Evolutionary conservation across 1,284 basidiomycete genomes (phyloP), one percentile per base, ranked within the genome.

Genomic region (Cystobasidiaceae sp.): DNA sequence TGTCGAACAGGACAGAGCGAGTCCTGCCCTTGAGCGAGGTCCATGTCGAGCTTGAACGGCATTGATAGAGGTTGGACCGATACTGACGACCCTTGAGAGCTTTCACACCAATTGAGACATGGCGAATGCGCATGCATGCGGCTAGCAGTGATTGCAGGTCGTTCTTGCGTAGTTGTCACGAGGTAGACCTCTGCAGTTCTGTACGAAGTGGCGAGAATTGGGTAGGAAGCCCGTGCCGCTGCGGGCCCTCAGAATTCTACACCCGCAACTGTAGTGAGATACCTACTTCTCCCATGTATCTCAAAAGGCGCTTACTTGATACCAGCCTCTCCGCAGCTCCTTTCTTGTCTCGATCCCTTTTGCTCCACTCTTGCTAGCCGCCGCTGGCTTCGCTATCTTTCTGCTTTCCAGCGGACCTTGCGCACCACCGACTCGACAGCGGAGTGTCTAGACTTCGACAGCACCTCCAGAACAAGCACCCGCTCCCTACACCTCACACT

Each of bases 61-160:
- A n/a, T n/a, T n/a, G n/a, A n/a, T n/a, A n/a, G n/a, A n/a, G n/a
- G n/a, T n/a, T n/a, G n/a, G n/a, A n/a, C n/a, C n/a, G n/a, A n/a
- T n/a, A n/a, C n/a, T 13, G 11, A 23, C 23, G 45, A 43, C 25
- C 13, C 28, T 28, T 43, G 25, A 32, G 32, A 25, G 25, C 5
- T 7, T 9, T 9, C 17, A 19, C 28, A n/a, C 44, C 19, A 19
- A n/a, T n/a, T 41, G 30, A 41, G 25, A 33, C 43, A 37, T 59
- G 56, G 19, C 45, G 56, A 49, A 37, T 59, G 56, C 45, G 56
- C 56, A 59, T 59, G 56, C 56, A 59, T 59, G 56, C 32, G 21
- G 32, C 39, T 11, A 11, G 37, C 11, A 39, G 11, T 39, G 37
- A 11, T 11, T 39, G 37, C 11, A n/a, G 11, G 37, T 39, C 11